Base-by-base conservation (phyloP, 1,284 basidiomycete genomes). In the Calocybe gambosa region DNA sequence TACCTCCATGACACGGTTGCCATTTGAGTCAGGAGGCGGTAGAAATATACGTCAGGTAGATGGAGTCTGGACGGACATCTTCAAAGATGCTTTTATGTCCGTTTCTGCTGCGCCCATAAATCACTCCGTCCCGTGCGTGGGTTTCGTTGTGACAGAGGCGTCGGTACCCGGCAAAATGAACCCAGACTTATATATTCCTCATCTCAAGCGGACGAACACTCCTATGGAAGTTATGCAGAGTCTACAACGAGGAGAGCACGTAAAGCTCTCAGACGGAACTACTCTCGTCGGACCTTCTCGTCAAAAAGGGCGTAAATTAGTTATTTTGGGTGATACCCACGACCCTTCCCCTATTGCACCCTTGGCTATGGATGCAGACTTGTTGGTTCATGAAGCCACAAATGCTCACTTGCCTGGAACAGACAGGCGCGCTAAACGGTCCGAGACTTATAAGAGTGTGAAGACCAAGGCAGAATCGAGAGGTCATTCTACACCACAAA, bases 401-500 rank as follows among this genome's bases (percentile, higher is more conserved):
- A 96, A 95, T 61, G 89, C 90, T 1, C 81, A 88, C 62, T 73
- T 96, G n/a, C 90, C 90, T 1, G 74, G 71, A 0, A 55, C 83
- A 39, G 80, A 85, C 52, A 61, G 66, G 7, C 63, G 65, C 33
- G 82, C 77, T 46, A 87, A 80, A 59, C 64, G 62, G 18, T 64
- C 58, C 15, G 82, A 81, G 49, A 81, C 80, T 10, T 73, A 75
- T 51, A 75, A 79, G 50, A 74, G 58, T n/a, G 79, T 93, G 2
- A 76, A 85, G 57, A 65, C 66, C 40, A 80, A 84, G 47, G 73
- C 90, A n/a, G 79, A 74, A 58, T 81, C 80, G 4, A 77, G 90
- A 58, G 93, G 93, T 0, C 93, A 97, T 66, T 93, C 91, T 9
- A 96, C 93, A 5, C 92, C 93, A 0, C 85, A 89, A 55, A 89